Base-by-base conservation (phyloP, 2,329 filamentous ascomycete genomes). In the Trichoderma oligosporum region DNA sequence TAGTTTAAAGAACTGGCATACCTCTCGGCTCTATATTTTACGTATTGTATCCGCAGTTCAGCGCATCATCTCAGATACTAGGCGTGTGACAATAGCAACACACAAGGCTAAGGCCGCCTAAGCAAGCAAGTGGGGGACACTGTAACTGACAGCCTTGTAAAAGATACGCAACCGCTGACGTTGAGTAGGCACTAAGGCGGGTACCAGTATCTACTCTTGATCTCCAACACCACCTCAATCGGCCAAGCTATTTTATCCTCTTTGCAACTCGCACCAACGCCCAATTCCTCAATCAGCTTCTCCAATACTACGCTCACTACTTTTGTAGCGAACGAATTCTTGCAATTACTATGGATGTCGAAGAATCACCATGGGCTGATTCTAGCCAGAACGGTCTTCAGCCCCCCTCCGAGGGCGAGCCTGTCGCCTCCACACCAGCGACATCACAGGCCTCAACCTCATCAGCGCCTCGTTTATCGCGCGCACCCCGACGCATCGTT, bases 401-500 rank as follows among this genome's bases (percentile, higher is more conserved):
- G 57, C 64, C 63, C 52, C 56, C 68, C 52, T 71, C 73, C 57
- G 66, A 73, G 48, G 61, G 63, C 59, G 69, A 73, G 47, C 62
- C 67, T 56, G 62, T 66, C 35, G 60, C 63, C 42, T 63, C 69
- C 55, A 67, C 70, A 63, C 63, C 63, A 31, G 57, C 67, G 58
- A 64, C 65, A 59, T 65, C 68, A 44, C 70, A 71, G 58, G 60
- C 66, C 52, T 60, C 70, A 41, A 63, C 66, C 22, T 63, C 68
- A 24, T 56, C 73, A 27, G 61, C 71, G 20, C 66, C 72, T 61
- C 76, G 78, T 29, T 70, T 76, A 9, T 76, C 76, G 24, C 76
- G 78, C 61, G 69, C 73, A n/a, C 78, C 79, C 35, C 83, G 85
- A 62, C 82, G 85, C 61, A 77, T 91, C 67, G 85, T 86, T 64